phyloP scores from a whole-genome alignment of 441 rosid genomes.

The Arabidopsis hybrid region DNA sequence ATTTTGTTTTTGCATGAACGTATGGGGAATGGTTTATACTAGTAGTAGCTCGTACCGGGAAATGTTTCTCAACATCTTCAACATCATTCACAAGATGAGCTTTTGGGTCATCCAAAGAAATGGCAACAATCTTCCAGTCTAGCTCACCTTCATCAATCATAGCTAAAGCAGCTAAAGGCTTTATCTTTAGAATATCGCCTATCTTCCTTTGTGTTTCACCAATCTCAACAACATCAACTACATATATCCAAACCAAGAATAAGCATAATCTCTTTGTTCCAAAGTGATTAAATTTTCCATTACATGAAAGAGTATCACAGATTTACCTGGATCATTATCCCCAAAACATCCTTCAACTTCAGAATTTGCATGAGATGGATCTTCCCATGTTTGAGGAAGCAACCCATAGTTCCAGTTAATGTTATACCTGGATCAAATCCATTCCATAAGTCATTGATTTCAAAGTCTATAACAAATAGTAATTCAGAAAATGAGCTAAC shows the following conservation, averaged over 20 bases:
- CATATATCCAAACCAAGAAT: constrained; percentile 30
- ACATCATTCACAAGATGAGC: constrained; percentile 88
- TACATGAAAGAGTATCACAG: background rate
- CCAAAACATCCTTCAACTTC: constrained; percentile 95
- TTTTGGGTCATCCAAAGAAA: constrained; percentile 87
- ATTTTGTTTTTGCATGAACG: background rate
- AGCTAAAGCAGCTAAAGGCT: constrained; percentile 85
- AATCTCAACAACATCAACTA: constrained; percentile 95
- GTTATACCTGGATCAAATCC: constrained; percentile 61
- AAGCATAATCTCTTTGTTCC: background rate
- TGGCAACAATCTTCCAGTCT: constrained; percentile 92
- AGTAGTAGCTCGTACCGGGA: constrained; percentile 57
- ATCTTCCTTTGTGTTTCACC: constrained; percentile 69
- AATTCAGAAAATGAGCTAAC: background rate
- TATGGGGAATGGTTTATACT: constrained; percentile 1
- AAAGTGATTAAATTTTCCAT: background rate
- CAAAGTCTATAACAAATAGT: background rate
- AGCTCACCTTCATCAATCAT: constrained; percentile 97
- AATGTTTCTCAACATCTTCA: constrained; percentile 88
- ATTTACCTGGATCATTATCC: constrained; percentile 92
- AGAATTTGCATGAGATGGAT: constrained; percentile 77
- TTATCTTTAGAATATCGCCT: constrained; percentile 76
- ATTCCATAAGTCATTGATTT: background rate
- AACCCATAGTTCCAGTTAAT: constrained; percentile 98
- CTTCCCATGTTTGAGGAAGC: constrained; percentile 99